phyloP scores from a whole-genome alignment of 2,329 filamentous ascomycete genomes.

The Hypoxylon sp. region DNA sequence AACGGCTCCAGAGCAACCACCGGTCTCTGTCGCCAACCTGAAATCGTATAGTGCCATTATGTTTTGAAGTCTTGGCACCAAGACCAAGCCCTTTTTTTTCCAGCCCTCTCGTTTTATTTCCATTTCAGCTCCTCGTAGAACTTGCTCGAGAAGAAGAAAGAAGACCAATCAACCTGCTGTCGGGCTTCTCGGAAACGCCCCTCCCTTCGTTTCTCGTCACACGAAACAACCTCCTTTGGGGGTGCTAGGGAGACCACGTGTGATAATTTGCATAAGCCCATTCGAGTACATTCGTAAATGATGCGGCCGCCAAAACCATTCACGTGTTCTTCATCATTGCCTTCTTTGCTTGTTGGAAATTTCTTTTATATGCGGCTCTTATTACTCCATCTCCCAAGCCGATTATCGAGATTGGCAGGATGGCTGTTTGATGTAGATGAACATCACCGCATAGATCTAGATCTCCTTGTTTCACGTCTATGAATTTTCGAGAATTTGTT shows the following conservation, averaged over 20 bases:
- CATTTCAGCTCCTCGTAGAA: slow-evolving; percentile 32
- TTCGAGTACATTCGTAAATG: slow-evolving; percentile 15
- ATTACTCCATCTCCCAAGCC: slow-evolving; percentile 3
- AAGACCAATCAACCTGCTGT: slow-evolving; percentile 4
- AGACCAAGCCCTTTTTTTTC: slow-evolving; percentile 26
- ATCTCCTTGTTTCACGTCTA: slow-evolving; percentile 25
- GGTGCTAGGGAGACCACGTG: slow-evolving; percentile 31
- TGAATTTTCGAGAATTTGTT: slow-evolving; percentile 9
- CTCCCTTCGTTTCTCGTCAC: slow-evolving; percentile 28
- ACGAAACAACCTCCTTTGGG: slow-evolving; percentile 30
- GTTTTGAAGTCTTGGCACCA: slow-evolving; percentile 30
- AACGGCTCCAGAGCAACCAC: slow-evolving; percentile 29
- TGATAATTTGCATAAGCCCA: slow-evolving; percentile 31
- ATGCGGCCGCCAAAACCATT: slow-evolving; percentile 18
- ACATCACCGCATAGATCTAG: slow-evolving; percentile 30
- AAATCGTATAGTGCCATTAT: slow-evolving; percentile 42
- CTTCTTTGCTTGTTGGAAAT: slow-evolving; percentile 13
- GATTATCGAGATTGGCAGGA: slow-evolving; percentile 1
- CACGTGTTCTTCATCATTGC: slow-evolving; percentile 27
- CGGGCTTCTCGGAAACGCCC: slow-evolving; percentile 24
- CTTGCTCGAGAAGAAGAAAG: neutral
- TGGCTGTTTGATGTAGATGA: slow-evolving; percentile 21
- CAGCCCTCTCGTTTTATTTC: slow-evolving; percentile 35
- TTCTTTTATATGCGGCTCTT: slow-evolving; percentile 31
- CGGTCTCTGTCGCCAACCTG: slow-evolving; percentile 39